These are phyloP conservation scores for Sphenostylis stenocarpa DNA, from an alignment of 306 rosid species.

Conservation along the genomic window DNA sequence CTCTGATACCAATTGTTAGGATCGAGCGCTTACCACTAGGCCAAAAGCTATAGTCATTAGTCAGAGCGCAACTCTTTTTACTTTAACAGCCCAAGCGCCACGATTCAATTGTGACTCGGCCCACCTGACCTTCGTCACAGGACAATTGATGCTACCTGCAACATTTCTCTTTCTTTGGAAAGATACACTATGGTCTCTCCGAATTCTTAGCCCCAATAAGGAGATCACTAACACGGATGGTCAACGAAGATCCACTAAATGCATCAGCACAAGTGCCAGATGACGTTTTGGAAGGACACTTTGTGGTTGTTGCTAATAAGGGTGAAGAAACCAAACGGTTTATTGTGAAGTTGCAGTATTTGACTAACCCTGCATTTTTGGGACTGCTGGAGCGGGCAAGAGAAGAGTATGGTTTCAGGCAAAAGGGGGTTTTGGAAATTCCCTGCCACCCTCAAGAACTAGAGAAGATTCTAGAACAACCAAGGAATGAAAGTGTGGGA, in stretches of 20 bases:
- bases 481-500: background rate
- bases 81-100: no score
- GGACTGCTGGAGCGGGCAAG: constrained; percentile 6
- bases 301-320: constrained; percentile 13
- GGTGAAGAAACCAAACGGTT: constrained; percentile 10
- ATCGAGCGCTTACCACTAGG: no score
- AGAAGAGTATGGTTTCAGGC: constrained; percentile 8
- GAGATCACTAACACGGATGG: background rate
- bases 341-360: background rate
- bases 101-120: no score
- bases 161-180: constrained; percentile 32
- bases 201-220: constrained; percentile 12
- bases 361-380: constrained; percentile 2
- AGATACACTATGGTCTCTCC: constrained; percentile 38
- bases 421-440: constrained; percentile 7
- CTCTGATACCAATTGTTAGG: no score
- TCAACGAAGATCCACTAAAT: background rate
- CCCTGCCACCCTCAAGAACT: constrained; percentile 17
- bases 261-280: constrained; percentile 18
- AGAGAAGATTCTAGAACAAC: constrained; percentile 8
- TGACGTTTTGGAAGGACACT: constrained; percentile 8
- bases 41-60: no score
- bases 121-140: no score
- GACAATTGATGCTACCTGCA: no score
- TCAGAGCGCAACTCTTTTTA: no score